A percentile compares a stretch with the other conserved stretches of the same genome.
These are phyloP conservation scores for Erysiphe neolycopersici DNA, from an alignment of 2,329 filamentous ascomycete species.

Conservation along the genomic window DNA sequence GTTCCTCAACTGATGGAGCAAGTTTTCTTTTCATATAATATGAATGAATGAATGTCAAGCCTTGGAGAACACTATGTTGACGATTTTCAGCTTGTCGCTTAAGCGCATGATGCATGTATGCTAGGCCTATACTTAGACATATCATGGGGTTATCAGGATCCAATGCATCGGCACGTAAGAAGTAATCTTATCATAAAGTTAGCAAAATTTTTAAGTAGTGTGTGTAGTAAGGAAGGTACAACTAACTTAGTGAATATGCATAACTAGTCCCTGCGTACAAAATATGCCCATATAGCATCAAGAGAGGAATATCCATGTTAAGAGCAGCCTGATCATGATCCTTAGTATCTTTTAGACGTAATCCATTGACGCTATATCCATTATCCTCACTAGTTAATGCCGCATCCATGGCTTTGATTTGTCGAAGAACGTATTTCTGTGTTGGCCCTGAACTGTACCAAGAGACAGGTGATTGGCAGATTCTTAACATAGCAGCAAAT, in stretches of 20 bases:
- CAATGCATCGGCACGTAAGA: constrained; percentile 48
- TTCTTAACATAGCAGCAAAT: constrained; percentile 49
- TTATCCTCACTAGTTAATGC: constrained; percentile 23
- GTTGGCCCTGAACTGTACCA: constrained; percentile 60
- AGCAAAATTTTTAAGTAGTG: neutral
- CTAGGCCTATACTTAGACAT: constrained; percentile 54
- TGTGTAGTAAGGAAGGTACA: neutral
- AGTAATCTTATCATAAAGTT: constrained; percentile 33
- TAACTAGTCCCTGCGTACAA: constrained; percentile 65
- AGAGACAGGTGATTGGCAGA: constrained; percentile 44
- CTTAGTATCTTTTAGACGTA: constrained; percentile 12
- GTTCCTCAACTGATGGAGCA: constrained; percentile 16
- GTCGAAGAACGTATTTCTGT: constrained; percentile 75
- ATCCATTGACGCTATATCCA: constrained; percentile 14
- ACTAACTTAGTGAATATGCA: constrained; percentile 50
- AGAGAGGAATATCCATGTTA: constrained; percentile 45
- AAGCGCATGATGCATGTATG: constrained; percentile 68
- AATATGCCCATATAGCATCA: constrained; percentile 79
- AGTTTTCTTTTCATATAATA: constrained; percentile 36
- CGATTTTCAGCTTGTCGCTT: constrained; percentile 78
- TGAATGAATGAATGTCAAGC: constrained; percentile 49
- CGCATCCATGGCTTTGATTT: constrained; percentile 74
- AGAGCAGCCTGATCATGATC: constrained; percentile 11
- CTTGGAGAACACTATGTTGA: constrained; percentile 68
- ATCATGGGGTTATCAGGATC: constrained; percentile 54